phyloP scores from a whole-genome alignment of 2,329 filamentous ascomycete genomes.

The Ascochyta rabiei region DNA sequence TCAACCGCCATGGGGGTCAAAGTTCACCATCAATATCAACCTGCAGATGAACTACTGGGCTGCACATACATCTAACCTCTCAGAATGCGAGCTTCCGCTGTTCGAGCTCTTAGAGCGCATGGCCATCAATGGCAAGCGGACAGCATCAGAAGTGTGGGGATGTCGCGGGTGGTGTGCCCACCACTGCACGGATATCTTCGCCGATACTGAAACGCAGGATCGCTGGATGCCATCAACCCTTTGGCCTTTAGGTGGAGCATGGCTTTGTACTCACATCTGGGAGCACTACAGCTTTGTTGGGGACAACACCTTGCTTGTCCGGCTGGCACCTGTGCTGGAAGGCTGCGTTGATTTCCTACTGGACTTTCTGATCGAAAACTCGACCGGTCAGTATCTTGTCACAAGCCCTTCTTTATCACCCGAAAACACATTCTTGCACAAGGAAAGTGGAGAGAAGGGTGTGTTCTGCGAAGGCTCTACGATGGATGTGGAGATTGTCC shows the following conservation, averaged over 20 bases:
- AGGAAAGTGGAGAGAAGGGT: constrained; percentile 33
- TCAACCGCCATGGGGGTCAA: constrained; percentile 55
- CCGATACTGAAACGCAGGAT: constrained; percentile 30
- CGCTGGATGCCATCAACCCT: constrained; percentile 31
- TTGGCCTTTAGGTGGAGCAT: constrained; percentile 38
- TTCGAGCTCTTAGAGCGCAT: constrained; percentile 51
- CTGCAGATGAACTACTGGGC: constrained; percentile 62
- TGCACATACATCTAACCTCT: constrained; percentile 27
- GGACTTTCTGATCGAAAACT: constrained; percentile 47
- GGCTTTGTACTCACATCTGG: constrained; percentile 32
- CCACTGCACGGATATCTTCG: constrained; percentile 39
- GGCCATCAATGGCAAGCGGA: constrained; percentile 37
- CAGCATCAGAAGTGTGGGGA: constrained; percentile 27
- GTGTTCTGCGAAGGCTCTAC: constrained; percentile 40
- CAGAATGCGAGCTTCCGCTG: constrained; percentile 51
- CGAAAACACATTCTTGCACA: constrained; percentile 44
- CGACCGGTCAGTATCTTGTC: constrained; percentile 24
- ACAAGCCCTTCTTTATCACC: constrained; percentile 50
- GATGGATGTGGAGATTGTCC: constrained; percentile 56
- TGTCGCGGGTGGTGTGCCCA: constrained; percentile 34
- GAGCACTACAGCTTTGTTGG: constrained; percentile 33
- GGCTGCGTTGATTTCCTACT: constrained; percentile 48
- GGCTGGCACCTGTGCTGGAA: constrained; percentile 39
- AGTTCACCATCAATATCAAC: constrained; percentile 61
- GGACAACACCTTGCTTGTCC: constrained; percentile 20